phyloP scores from a whole-genome alignment of 148 eudicot genomes.

The Cornus controversa region DNA sequence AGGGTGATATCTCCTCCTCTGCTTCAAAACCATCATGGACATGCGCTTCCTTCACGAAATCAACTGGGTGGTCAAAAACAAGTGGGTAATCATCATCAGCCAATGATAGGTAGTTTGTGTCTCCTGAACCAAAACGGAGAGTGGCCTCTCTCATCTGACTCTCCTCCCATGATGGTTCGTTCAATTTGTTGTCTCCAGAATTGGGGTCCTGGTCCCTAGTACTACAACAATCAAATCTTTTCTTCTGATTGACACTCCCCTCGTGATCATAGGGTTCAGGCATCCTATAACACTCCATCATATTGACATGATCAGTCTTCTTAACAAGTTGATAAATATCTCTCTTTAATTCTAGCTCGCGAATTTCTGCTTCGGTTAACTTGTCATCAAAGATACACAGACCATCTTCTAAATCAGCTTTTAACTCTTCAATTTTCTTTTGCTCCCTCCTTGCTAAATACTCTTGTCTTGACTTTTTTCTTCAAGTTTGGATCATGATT shows the following conservation, averaged over 20 bases:
- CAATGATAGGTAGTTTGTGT: slow-evolving; percentile 44
- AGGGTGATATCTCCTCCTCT: slow-evolving; percentile 47
- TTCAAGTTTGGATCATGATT: neutral
- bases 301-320: neutral
- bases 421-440: slow-evolving; percentile 71
- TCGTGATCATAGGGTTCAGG: slow-evolving; percentile 78
- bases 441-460: slow-evolving; percentile 83
- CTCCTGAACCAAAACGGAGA: slow-evolving; percentile 55
- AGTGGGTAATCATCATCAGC: slow-evolving; percentile 53
- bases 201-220: slow-evolving; percentile 10
- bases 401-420: slow-evolving; percentile 72
- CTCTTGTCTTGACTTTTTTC: slow-evolving; percentile 72
- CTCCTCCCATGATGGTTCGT: slow-evolving; percentile 50
- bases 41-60: slow-evolving; percentile 55
- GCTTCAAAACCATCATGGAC: slow-evolving; percentile 61
- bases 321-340: slow-evolving; percentile 36
- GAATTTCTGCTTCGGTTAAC: slow-evolving; percentile 61
- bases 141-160: slow-evolving; percentile 64
- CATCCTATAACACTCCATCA: slow-evolving; percentile 40
- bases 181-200: no score
- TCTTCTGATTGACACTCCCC: slow-evolving; percentile 60
- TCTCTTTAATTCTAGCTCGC: slow-evolving; percentile 45
- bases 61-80: slow-evolving; percentile 82
- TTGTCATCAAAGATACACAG: slow-evolving; percentile 58
- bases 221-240: slow-evolving; percentile 64